A percentile compares a stretch with the other conserved stretches of the same genome.
Evolutionary conservation across 2,329 filamentous ascomycete genomes (phyloP).

Genomic region (Phoma sp.): DNA sequence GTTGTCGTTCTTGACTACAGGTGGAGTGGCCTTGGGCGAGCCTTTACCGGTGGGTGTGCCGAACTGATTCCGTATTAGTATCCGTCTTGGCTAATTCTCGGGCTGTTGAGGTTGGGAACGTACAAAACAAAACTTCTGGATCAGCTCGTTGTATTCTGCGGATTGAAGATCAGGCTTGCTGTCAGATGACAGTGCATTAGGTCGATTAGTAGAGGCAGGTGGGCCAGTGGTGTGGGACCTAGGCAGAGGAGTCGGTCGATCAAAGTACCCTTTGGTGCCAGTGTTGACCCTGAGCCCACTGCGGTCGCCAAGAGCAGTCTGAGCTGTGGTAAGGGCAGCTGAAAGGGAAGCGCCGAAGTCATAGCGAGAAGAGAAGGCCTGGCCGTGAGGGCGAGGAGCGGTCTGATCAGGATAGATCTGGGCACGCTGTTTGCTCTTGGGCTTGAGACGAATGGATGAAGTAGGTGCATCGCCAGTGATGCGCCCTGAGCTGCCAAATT

Average conservation of each 20-base stretch:
- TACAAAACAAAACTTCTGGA: constrained; percentile 99
- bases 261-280: constrained; percentile 36
- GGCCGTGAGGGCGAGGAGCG: constrained; percentile 56
- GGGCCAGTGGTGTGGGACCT: constrained; percentile 31
- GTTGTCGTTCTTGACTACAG: constrained; percentile 28
- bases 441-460: constrained; percentile 71
- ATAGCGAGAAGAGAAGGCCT: constrained; percentile 90
- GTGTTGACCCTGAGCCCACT: constrained; percentile 52
- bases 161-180: constrained; percentile 75
- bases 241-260: constrained; percentile 52
- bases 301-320: constrained; percentile 65
- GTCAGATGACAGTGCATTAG: constrained; percentile 62
- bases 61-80: constrained; percentile 56
- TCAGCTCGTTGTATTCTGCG: constrained; percentile 91
- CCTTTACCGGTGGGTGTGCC: constrained; percentile 54
- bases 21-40: constrained; percentile 41
- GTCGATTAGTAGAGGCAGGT: constrained; percentile 52
- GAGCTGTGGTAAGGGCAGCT: constrained; percentile 78
- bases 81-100: constrained; percentile 43
- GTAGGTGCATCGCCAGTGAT: constrained; percentile 63
- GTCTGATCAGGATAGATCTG: constrained; percentile 67
- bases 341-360: constrained; percentile 93
- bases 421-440: constrained; percentile 62
- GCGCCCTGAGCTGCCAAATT: constrained; percentile 49
- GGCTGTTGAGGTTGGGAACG: constrained; percentile 63